Evolutionary conservation across 108 stramenopile genomes (phyloP), one percentile per base, ranked within the genome.

Genomic region (Pseudonitzschia pungens): DNA sequence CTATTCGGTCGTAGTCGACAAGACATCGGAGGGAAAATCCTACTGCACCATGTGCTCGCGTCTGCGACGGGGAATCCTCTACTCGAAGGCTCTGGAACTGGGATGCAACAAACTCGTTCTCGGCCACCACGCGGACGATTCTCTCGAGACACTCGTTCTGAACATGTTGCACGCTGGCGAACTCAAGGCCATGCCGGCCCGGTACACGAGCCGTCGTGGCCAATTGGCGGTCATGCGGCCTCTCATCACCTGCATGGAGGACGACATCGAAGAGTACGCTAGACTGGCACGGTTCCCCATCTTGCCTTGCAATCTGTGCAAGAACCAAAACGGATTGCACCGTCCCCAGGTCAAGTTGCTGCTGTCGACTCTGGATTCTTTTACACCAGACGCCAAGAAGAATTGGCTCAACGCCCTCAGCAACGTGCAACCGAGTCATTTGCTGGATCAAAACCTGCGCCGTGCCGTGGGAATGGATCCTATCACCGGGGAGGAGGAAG

Each of bases 111-210:
- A 79, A 44, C 72, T 85, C 31, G 77, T 77, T 0, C 62, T 82
- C 42, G 81, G 81, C 10, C 81, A 86, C 51, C 84, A 86, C 59
- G 81, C 74, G 41, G 81, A 86, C 65, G 81, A 86, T 71, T 75
- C 79, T 1, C 58, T 86, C n/a, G 81, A 86, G 63, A 86, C 84
- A 8, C 73, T 83, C 51, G 58, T 86, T 28, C 57, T 86, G 18
- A 86, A 86, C 58, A 75, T 79, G 73, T 41, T 86, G 12, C 84
- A 86, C 53, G 73, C 56, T 0, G 84, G 81, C 4, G 67, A 77
- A 65, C 54, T 77, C 54, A 82, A 80, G 58, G 71, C 72, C 1
- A 86, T 86, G 84, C 81, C 84, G 22, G 81, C 84, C 45, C 69
- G 81, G 29, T 86, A 86, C 48, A 77, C 77, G 53, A 53, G 65